Evolutionary conservation across 1,139 yeast species (phyloP).

Genomic region (Saccharomyces hybrid): DNA sequence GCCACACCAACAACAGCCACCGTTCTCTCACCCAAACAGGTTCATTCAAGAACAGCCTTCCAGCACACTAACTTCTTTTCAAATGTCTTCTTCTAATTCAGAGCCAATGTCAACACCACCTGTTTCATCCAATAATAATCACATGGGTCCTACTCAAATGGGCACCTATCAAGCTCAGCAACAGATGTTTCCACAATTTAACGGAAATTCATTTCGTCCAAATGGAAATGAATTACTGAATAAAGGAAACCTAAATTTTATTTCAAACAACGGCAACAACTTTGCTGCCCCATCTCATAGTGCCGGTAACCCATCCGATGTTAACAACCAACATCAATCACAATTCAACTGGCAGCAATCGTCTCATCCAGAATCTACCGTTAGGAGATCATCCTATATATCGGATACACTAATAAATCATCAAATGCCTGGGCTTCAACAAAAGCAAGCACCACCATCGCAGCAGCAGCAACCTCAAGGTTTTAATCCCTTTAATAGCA

Average conservation of each 20-base stretch:
- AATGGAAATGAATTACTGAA: constrained; percentile 1
- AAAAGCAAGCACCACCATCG: constrained; percentile 3
- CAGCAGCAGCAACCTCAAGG: constrained; percentile 7
- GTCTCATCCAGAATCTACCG: constrained; percentile 11
- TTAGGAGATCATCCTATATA: constrained; percentile 30
- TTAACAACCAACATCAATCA: background rate
- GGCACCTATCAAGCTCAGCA: constrained; percentile 7
- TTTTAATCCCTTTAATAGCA: constrained; percentile 10
- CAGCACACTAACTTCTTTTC: background rate
- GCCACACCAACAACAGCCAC: background rate
- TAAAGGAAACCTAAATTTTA: background rate
- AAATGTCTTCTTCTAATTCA: constrained; percentile 3
- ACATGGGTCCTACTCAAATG: constrained; percentile 3
- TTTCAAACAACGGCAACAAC: background rate
- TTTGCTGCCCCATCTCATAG: background rate
- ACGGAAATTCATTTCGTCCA: constrained; percentile 4
- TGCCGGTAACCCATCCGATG: background rate
- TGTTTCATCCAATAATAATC: background rate
- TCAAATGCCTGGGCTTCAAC: constrained; percentile 5
- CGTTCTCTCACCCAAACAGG: background rate
- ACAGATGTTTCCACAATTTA: constrained; percentile 3
- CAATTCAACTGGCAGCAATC: background rate
- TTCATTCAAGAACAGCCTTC: background rate
- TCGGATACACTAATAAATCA: constrained; percentile 28
- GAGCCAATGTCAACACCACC: background rate